phyloP scores from a whole-genome alignment of 192 early-diverging fungal species.

The Mortierella hygrophila region DNA sequence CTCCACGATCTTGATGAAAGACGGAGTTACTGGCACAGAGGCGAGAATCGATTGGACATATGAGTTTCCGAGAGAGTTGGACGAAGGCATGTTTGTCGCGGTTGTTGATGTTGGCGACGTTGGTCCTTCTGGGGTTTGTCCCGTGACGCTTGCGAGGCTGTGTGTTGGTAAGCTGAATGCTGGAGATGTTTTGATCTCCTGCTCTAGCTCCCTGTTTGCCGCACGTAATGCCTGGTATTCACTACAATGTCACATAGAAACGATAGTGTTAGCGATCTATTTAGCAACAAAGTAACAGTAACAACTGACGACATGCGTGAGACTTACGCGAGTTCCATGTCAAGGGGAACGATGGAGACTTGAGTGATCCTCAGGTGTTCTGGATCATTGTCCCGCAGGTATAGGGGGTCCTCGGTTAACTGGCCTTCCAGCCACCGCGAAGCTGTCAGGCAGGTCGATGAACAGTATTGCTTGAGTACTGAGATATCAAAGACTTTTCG shows the following conservation, averaged over 20 bases:
- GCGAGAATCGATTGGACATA: slow-evolving; percentile 46
- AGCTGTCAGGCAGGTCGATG: slow-evolving; percentile 75
- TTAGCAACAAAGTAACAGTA: neutral
- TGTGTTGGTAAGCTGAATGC: slow-evolving; percentile 30
- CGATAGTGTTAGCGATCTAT: neutral
- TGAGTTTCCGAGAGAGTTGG: slow-evolving; percentile 8
- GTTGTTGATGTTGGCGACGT: neutral
- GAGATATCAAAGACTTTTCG: slow-evolving; percentile 86
- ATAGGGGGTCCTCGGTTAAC: slow-evolving; percentile 81
- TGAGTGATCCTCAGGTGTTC: slow-evolving; percentile 19
- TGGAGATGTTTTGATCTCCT: neutral
- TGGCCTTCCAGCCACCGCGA: slow-evolving; percentile 79
- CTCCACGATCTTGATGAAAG: slow-evolving; percentile 50
- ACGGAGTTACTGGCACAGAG: slow-evolving; percentile 40
- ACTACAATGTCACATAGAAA: neutral
- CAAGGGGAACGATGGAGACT: slow-evolving; percentile 41
- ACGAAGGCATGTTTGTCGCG: neutral
- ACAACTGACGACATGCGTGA: neutral
- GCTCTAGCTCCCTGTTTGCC: neutral
- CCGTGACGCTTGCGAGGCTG: neutral
- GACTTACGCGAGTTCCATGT: slow-evolving; percentile 46
- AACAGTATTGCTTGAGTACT: slow-evolving; percentile 78
- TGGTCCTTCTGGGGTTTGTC: neutral
- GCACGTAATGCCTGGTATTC: slow-evolving; percentile 28
- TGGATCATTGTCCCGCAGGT: slow-evolving; percentile 65